phyloP scores from a whole-genome alignment of 202 grass and related monocot genomes.

The Schoenoplectus tabernaemontani region DNA sequence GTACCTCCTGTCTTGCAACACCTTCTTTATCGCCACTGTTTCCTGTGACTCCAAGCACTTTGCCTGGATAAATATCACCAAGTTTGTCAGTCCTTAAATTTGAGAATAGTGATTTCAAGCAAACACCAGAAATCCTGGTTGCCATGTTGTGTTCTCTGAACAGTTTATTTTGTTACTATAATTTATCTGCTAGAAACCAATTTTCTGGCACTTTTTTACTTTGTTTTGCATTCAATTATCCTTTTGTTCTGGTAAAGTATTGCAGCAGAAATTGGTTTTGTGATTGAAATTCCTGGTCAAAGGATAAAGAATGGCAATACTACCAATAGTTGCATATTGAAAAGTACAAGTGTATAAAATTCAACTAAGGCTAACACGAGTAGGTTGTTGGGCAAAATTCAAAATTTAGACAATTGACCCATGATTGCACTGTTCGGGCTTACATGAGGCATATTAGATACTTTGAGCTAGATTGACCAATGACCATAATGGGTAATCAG shows the following conservation, averaged over 20 bases:
- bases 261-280: background rate
- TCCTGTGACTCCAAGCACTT: slow-evolving; percentile 82
- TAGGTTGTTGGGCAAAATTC: background rate
- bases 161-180: background rate
- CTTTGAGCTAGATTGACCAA: background rate
- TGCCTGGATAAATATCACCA: slow-evolving; percentile 27
- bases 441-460: background rate
- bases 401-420: background rate
- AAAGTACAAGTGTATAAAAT: background rate
- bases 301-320: background rate
- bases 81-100: background rate
- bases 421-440: background rate
- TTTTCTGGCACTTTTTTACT: background rate
- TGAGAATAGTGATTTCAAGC: background rate
- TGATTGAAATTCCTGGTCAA: background rate
- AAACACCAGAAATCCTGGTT: background rate
- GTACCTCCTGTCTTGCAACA: slow-evolving; percentile 71
- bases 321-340: background rate
- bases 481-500: background rate
- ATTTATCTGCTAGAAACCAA: background rate
- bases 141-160: background rate
- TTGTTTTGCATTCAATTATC: background rate
- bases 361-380: background rate
- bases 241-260: background rate
- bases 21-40: slow-evolving; percentile 87